Conservation (phyloP, 1,284 basidiomycete species). For the Meripilus lineatus region DNA sequence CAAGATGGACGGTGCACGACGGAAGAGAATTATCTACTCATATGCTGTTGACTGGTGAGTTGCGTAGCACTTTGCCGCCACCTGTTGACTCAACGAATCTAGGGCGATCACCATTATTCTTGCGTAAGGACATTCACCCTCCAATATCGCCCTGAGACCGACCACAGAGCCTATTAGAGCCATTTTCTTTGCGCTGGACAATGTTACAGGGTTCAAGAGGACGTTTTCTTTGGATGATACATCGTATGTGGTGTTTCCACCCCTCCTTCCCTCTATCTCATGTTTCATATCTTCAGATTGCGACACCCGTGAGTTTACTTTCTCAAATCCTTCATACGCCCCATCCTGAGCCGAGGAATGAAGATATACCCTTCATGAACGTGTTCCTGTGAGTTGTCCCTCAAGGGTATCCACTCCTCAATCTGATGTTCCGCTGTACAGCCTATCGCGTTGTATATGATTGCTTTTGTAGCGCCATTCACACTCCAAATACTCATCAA, state of each 20-base stretch:
- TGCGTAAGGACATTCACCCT: too few species aligned
- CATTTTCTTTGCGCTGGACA: constrained; percentile 65
- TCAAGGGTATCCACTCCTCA: neutral
- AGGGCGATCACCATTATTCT: constrained; percentile 9
- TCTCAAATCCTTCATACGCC: too few species aligned
- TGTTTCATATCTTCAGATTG: too few species aligned
- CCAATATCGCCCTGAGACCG: too few species aligned
- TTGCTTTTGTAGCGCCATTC: constrained; percentile 67
- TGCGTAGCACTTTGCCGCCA: neutral
- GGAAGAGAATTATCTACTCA: constrained; percentile 4
- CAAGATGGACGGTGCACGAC: neutral
- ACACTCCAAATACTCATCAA: constrained; percentile 68
- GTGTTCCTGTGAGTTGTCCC: constrained; percentile 63
- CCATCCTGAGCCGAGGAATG: too few species aligned
- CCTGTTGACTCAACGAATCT: neutral
- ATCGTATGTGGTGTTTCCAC: too few species aligned
- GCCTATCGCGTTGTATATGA: constrained; percentile 58
- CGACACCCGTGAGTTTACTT: constrained; percentile 55
- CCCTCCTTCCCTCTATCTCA: too few species aligned
- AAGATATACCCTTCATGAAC: constrained; percentile 80
- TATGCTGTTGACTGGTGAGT: constrained; percentile 10
- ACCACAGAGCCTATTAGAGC: constrained; percentile 48
- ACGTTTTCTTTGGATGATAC: constrained; percentile 82
- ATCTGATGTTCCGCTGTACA: constrained; percentile 19
- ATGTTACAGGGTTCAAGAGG: constrained; percentile 76